A percentile compares a stretch with the other conserved stretches of the same genome.
These are phyloP conservation scores for Penicillium fuscoglaucum DNA, from an alignment of 2,329 filamentous ascomycete species.

Conservation along the genomic window DNA sequence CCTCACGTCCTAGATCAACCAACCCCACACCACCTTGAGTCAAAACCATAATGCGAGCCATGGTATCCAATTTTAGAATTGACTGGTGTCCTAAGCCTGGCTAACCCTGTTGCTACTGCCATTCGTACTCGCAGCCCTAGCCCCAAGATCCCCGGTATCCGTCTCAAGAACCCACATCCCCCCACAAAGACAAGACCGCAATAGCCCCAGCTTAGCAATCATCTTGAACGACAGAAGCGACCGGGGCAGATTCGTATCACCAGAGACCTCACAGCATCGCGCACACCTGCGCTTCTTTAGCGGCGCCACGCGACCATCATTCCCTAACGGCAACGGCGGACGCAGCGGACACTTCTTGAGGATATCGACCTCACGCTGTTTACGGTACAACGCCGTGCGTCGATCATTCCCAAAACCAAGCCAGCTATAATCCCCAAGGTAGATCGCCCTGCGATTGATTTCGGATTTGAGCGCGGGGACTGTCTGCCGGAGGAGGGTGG, in stretches of 20 bases:
- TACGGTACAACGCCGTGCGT: slow-evolving; percentile 60
- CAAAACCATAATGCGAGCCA: neutral
- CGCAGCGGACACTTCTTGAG: slow-evolving; percentile 51
- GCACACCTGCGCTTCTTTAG: slow-evolving; percentile 52
- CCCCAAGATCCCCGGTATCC: slow-evolving; percentile 10
- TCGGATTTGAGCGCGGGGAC: slow-evolving; percentile 59
- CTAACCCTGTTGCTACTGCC: neutral
- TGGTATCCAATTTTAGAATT: neutral
- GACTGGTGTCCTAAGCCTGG: neutral
- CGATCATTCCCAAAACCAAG: slow-evolving; percentile 65
- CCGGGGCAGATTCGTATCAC: slow-evolving; percentile 53
- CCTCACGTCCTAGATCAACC: neutral
- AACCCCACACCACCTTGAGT: neutral
- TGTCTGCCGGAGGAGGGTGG: slow-evolving; percentile 49
- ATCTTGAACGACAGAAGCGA: slow-evolving; percentile 39
- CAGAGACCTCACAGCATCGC: slow-evolving; percentile 66
- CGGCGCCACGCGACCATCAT: slow-evolving; percentile 10
- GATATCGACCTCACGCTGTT: slow-evolving; percentile 60
- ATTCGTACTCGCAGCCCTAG: neutral
- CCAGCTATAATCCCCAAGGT: slow-evolving; percentile 70
- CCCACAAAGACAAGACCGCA: slow-evolving; percentile 44
- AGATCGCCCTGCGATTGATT: slow-evolving; percentile 66
- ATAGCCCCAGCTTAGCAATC: slow-evolving; percentile 39
- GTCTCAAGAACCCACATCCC: slow-evolving; percentile 43
- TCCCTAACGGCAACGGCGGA: slow-evolving; percentile 13